phyloP scores from a whole-genome alignment of 2,329 filamentous ascomycete species.

The Paracamarosporium sp. region DNA sequence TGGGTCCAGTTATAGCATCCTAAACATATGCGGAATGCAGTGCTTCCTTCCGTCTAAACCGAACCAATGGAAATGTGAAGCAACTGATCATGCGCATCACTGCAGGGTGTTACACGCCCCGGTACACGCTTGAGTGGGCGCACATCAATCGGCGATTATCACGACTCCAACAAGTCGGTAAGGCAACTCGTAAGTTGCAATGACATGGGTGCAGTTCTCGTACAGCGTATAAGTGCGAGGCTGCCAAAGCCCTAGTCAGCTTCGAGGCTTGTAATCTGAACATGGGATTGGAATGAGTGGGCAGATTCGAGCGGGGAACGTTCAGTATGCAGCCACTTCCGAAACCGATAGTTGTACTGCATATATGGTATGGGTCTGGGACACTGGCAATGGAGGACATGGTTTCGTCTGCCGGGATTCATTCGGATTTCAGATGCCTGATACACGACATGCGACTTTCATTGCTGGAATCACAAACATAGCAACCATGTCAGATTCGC shows the following conservation, averaged over 20 bases:
- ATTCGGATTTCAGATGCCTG: background rate
- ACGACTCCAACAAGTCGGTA: background rate
- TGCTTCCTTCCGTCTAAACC: background rate
- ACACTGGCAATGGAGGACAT: too few relatives aligned
- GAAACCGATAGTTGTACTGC: background rate
- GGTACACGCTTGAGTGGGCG: too few relatives aligned
- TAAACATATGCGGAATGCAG: background rate
- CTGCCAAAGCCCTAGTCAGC: too few relatives aligned
- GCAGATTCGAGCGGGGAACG: background rate
- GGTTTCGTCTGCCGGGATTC: too few relatives aligned
- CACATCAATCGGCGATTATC: background rate
- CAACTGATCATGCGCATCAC: constrained; percentile 1
- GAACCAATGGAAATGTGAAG: background rate
- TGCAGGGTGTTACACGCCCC: background rate
- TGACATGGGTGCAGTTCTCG: background rate
- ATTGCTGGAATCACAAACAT: background rate
- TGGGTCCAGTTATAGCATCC: background rate
- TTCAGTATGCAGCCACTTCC: background rate
- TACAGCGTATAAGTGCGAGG: background rate
- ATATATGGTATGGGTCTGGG: too few relatives aligned
- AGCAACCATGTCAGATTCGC: background rate
- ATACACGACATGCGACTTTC: background rate
- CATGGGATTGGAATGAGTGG: background rate
- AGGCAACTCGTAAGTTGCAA: background rate
- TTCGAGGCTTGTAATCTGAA: background rate